Percentiles rank a stretch among this genome's conserved stretches.
Conservation (phyloP, 2,329 filamentous ascomycete species). For the Ciborinia camelliae region DNA sequence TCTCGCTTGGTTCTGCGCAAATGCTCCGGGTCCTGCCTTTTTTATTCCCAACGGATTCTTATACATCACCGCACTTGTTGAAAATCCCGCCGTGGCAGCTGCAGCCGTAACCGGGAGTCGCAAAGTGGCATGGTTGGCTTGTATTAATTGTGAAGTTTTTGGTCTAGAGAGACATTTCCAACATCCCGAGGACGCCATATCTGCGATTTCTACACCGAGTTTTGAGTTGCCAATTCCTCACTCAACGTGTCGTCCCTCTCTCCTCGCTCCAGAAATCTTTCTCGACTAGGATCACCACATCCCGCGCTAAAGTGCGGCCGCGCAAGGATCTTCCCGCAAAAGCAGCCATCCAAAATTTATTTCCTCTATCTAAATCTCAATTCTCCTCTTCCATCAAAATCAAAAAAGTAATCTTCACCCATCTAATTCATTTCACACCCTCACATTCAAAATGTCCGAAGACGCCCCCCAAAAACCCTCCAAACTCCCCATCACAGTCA, state of each 20-base stretch:
- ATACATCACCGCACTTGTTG: constrained; percentile 33
- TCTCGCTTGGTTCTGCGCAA: constrained; percentile 19
- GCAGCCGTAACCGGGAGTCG: constrained; percentile 36
- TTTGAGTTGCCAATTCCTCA: neutral
- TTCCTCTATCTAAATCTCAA: constrained; percentile 14
- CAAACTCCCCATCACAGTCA: constrained; percentile 59
- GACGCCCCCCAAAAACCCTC: constrained; percentile 20
- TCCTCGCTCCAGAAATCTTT: constrained; percentile 17
- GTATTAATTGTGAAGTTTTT: constrained; percentile 40
- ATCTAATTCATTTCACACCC: constrained; percentile 13
- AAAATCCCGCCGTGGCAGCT: constrained; percentile 25
- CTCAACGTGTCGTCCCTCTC: constrained; percentile 7
- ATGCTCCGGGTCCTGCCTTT: constrained; percentile 13
- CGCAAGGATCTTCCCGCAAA: constrained; percentile 11
- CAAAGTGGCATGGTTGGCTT: constrained; percentile 37
- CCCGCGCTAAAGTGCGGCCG: constrained; percentile 23
- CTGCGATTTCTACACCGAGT: neutral
- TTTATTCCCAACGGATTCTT: constrained; percentile 13
- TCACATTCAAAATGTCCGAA: constrained; percentile 15
- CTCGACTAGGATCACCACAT: constrained; percentile 14
- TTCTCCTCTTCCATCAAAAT: constrained; percentile 10
- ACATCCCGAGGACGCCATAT: constrained; percentile 56
- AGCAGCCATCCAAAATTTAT: constrained; percentile 22
- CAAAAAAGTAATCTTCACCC: constrained; percentile 11
- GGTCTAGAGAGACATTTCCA: constrained; percentile 56